Conservation (phyloP, 495 filamentous ascomycete species). For the Talaromyces wortmannii region DNA sequence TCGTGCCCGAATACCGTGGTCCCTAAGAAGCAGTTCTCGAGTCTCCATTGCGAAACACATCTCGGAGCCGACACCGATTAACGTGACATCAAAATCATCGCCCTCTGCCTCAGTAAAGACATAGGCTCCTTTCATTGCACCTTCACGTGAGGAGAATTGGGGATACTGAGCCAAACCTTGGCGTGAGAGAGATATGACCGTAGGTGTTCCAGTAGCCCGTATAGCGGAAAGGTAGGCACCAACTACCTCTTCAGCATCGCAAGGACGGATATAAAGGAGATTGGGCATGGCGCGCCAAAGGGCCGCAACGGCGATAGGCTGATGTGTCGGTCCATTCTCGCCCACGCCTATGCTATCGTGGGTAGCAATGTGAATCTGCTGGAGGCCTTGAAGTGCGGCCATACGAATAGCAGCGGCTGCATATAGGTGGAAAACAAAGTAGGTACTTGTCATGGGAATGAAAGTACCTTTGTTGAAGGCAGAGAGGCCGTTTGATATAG, state of each 20-base stretch:
- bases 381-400: conserved; percentile 38
- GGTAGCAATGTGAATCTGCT: conserved; percentile 43
- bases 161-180: conserved; percentile 13
- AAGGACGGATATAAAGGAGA: conserved; percentile 39
- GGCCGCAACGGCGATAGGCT: conserved; percentile 45
- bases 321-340: conserved; percentile 48
- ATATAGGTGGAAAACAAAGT: conserved; percentile 45
- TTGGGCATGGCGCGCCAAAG: conserved; percentile 48
- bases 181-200: conserved; percentile 20
- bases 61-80: conserved; percentile 24
- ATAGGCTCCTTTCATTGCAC: conserved; percentile 21
- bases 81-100: conserved; percentile 21
- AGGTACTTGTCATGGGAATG: conserved; percentile 32
- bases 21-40: conserved; percentile 6
- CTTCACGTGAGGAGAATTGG: conserved; percentile 11
- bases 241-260: conserved; percentile 38
- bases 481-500: conserved; percentile 40
- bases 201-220: conserved; percentile 4
- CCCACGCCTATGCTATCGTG: conserved; percentile 45
- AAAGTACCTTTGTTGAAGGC: conserved; percentile 31
- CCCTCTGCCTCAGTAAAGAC: conserved; percentile 19
- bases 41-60: conserved; percentile 20
- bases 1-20: conserved; percentile 16
- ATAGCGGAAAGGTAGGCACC: conserved; percentile 22
- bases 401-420: conserved; percentile 44